These are phyloP conservation scores for Xylariaceae sp. DNA, from an alignment of 2,329 filamentous ascomycete genomes.

Conservation along the genomic window DNA sequence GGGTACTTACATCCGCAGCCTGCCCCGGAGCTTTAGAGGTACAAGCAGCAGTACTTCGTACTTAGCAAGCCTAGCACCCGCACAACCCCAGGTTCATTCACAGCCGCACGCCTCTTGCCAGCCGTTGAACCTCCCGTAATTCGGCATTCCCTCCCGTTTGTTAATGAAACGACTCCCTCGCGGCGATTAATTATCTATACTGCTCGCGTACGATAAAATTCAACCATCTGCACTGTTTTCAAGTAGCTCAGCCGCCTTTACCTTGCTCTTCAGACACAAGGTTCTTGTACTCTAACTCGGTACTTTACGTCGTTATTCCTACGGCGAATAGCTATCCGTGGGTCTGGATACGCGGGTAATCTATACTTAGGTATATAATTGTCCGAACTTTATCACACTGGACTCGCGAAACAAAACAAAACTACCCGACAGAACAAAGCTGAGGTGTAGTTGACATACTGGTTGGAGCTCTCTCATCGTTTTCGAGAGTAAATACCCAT, in stretches of 20 bases:
- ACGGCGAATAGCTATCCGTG: constrained; percentile 4
- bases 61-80: not conserved
- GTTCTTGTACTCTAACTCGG: constrained; percentile 17
- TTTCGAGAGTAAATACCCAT: constrained; percentile 14
- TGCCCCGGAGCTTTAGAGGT: constrained; percentile 1
- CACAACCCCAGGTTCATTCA: constrained; percentile 17
- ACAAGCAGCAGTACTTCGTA: not conserved
- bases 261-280: constrained; percentile 8
- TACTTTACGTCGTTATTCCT: constrained; percentile 4
- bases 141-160: constrained; percentile 22
- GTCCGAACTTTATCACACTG: not conserved
- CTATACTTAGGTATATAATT: constrained; percentile 15
- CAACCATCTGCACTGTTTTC: not conserved
- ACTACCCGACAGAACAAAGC: constrained; percentile 18
- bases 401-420: constrained; percentile 16
- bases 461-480: not conserved
- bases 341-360: constrained; percentile 3
- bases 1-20: constrained; percentile 19
- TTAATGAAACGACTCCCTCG: constrained; percentile 17
- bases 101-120: constrained; percentile 25
- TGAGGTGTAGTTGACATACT: constrained; percentile 8
- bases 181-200: constrained; percentile 21
- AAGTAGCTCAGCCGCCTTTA: constrained; percentile 16
- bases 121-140: constrained; percentile 8
- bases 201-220: not conserved